These are phyloP conservation scores for Trypanosoma platydactyli DNA, from an alignment of 208 protist species.

Conservation along the genomic window DNA sequence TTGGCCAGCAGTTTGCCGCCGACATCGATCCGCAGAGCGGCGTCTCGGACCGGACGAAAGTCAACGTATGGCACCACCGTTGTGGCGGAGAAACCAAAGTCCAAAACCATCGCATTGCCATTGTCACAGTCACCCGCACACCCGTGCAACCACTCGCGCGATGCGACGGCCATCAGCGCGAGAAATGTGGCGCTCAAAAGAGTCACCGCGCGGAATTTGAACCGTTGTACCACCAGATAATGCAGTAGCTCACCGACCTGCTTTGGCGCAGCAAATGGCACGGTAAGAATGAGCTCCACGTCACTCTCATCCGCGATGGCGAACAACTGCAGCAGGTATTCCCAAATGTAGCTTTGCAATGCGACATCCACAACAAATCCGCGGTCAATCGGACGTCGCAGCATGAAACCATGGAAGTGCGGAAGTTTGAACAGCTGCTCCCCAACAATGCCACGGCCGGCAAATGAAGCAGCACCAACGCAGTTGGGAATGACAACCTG, in stretches of 20 bases:
- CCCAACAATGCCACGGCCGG: constrained; percentile 69
- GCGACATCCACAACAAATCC: constrained; percentile 75
- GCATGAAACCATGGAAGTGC: constrained; percentile 80
- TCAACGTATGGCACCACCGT: constrained; percentile 76
- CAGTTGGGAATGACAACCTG: constrained; percentile 59
- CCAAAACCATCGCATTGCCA: constrained; percentile 52
- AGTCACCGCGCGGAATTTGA: constrained; percentile 67
- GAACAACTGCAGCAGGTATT: constrained; percentile 72
- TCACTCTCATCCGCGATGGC: constrained; percentile 56
- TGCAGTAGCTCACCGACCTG: constrained; percentile 47
- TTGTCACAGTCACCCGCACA: neutral
- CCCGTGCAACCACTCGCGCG: constrained; percentile 16
- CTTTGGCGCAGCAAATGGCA: constrained; percentile 64
- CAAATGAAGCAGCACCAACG: constrained; percentile 61
- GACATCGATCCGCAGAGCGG: constrained; percentile 64
- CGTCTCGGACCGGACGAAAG: constrained; percentile 57
- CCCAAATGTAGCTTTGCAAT: constrained; percentile 74
- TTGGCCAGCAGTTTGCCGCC: constrained; percentile 84
- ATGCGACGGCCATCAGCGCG: constrained; percentile 38
- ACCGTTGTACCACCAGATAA: constrained; percentile 54
- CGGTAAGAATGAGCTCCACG: constrained; percentile 70
- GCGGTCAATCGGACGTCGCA: constrained; percentile 73
- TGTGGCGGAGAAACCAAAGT: constrained; percentile 77
- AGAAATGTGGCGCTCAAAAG: constrained; percentile 69
- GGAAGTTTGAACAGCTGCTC: constrained; percentile 58